A percentile compares a stretch with the other conserved stretches of the same genome.
These are phyloP conservation scores for Psilocybe cyanescens DNA, from an alignment of 768 basidiomycete genomes.

Conservation along the genomic window DNA sequence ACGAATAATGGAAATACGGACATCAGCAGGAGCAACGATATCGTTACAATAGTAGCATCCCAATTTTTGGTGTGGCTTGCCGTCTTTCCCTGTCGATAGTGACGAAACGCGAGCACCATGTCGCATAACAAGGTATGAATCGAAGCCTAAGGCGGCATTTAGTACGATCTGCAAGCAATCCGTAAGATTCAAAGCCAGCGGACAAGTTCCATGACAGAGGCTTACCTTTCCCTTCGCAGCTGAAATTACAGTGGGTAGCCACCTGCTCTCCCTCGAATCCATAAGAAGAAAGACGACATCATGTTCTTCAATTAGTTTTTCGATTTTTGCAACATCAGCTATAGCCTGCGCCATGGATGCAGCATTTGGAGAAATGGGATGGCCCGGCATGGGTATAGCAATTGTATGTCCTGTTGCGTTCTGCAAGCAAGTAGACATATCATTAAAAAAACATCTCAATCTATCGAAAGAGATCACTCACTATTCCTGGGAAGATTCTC, in stretches of 20 bases:
- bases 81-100: conserved; percentile 28
- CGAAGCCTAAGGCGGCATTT: conserved; percentile 95
- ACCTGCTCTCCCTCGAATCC: conserved; percentile 98
- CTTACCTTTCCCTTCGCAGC: conserved; percentile 83
- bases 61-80: conserved; percentile 43
- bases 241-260: conserved; percentile 92
- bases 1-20: conserved; percentile 33
- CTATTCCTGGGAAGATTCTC: conserved; percentile 93
- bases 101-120: conserved; percentile 71
- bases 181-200: too few species aligned
- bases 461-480: conserved; percentile 41
- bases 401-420: conserved; percentile 80
- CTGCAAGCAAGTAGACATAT: conserved; percentile 39
- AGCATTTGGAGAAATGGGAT: conserved; percentile 71
- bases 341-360: conserved; percentile 57
- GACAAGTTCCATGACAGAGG: background rate
- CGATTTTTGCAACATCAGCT: conserved; percentile 73
- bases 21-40: conserved; percentile 94
- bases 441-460: background rate
- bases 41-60: conserved; percentile 99
- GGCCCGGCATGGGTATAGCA: conserved; percentile 96
- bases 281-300: conserved; percentile 93
- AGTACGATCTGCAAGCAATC: conserved; percentile 69
- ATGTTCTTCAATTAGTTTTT: conserved; percentile 79
- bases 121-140: conserved; percentile 95